These are phyloP conservation scores for Terfezia boudieri DNA, from an alignment of 495 filamentous ascomycete genomes.

Conservation along the genomic window DNA sequence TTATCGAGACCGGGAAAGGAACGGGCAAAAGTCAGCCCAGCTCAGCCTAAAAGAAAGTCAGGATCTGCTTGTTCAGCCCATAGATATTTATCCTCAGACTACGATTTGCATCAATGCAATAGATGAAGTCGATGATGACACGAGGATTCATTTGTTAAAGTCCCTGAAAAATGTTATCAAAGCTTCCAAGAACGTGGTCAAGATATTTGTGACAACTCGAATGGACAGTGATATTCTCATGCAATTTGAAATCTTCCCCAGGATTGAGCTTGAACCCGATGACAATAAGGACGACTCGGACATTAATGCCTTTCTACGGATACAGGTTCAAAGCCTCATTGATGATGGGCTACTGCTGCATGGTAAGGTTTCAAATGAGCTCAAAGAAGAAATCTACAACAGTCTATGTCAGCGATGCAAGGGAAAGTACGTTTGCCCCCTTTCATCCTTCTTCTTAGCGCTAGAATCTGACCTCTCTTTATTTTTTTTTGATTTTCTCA, in stretches of 20 bases:
- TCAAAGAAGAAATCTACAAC: too few relatives aligned
- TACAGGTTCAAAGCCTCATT: constrained; percentile 2
- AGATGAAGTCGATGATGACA: constrained; percentile 5
- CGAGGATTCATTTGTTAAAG: neutral
- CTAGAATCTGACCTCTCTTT: too few relatives aligned
- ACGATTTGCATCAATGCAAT: constrained; percentile 9
- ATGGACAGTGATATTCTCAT: constrained; percentile 5
- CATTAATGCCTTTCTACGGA: constrained; percentile 6
- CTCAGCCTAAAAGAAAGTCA: neutral
- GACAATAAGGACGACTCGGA: constrained; percentile 7
- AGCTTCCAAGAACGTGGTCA: constrained; percentile 1
- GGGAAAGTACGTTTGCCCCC: too few relatives aligned
- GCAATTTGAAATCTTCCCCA: constrained; percentile 2
- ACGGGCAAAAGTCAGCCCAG: too few relatives aligned
- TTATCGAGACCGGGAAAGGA: too few relatives aligned
- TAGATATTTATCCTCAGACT: constrained; percentile 2
- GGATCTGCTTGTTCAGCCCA: neutral
- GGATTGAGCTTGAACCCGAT: constrained; percentile 1
- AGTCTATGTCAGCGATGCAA: too few relatives aligned
- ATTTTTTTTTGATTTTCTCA: too few relatives aligned
- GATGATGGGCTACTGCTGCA: neutral
- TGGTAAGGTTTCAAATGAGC: neutral
- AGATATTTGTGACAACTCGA: constrained; percentile 11
- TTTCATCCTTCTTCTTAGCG: too few relatives aligned
- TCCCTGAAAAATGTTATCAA: constrained; percentile 1